Evolutionary conservation across 176 grass and related monocot species (phyloP).

Genomic region (Zea luxurians): DNA sequence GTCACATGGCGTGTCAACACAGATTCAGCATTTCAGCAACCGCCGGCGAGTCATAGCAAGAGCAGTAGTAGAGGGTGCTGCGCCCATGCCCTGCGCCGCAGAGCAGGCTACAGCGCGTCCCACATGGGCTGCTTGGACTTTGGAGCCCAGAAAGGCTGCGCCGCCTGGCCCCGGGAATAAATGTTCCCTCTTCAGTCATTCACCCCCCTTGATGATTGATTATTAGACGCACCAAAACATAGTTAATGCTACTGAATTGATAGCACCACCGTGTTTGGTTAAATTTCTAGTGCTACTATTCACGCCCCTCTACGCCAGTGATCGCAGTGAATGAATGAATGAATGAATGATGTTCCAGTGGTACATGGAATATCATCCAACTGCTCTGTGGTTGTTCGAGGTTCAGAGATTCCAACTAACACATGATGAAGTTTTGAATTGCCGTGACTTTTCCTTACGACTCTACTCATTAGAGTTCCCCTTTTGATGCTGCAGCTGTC

Average conservation of each 20-base stretch:
- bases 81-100: constrained; percentile 34
- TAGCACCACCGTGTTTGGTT: background rate
- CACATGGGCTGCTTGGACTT: constrained; percentile 44
- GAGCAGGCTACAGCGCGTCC: constrained; percentile 19
- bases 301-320: background rate
- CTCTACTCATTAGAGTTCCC: too few relatives aligned
- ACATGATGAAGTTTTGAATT: background rate
- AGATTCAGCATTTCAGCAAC: constrained; percentile 38
- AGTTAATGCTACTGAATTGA: background rate
- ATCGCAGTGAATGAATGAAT: background rate
- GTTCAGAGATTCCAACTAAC: background rate
- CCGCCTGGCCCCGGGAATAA: constrained; percentile 43
- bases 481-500: constrained; percentile 54
- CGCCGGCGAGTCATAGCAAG: constrained; percentile 34
- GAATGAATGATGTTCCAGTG: background rate
- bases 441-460: background rate
- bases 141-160: constrained; percentile 53
- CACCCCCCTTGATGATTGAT: background rate
- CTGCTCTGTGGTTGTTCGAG: background rate
- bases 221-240: background rate
- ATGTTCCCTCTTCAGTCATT: constrained; percentile 37
- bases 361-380: constrained; percentile 25
- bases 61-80: background rate
- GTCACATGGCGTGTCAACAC: constrained; percentile 44
- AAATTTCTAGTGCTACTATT: background rate